Evolutionary conservation across 352 stramenopile species (phyloP).

Genomic region (Plasmopara viticola): DNA sequence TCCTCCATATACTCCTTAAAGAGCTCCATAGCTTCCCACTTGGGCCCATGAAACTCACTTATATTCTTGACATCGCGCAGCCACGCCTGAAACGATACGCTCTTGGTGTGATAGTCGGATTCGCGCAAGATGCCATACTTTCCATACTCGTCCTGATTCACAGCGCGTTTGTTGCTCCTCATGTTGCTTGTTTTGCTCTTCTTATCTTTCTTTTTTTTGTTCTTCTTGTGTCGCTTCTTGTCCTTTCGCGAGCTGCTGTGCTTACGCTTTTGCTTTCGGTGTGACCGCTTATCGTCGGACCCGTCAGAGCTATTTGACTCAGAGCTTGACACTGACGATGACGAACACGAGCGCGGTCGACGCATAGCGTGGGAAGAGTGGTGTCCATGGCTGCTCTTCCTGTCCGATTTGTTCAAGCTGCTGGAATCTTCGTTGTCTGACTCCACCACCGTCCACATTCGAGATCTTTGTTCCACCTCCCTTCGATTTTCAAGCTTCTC

Average conservation of each 20-base stretch:
- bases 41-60: constrained; percentile 75
- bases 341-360: constrained; percentile 28
- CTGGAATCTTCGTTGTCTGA: constrained; percentile 16
- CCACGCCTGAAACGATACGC: constrained; percentile 93
- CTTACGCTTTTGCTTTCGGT: constrained; percentile 22
- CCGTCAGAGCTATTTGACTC: constrained; percentile 33
- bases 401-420: constrained; percentile 2
- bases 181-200: constrained; percentile 19
- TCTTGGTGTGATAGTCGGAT: constrained; percentile 88
- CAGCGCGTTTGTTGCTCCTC: constrained; percentile 33
- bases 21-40: constrained; percentile 85
- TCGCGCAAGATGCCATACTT: constrained; percentile 95
- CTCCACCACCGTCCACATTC: constrained; percentile 43
- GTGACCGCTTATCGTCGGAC: constrained; percentile 24
- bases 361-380: constrained; percentile 14
- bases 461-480: constrained; percentile 29
- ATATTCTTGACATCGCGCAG: constrained; percentile 91
- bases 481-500: constrained; percentile 32
- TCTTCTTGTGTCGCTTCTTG: constrained; percentile 34
- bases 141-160: constrained; percentile 91
- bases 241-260: constrained; percentile 17
- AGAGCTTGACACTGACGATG: constrained; percentile 14
- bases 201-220: constrained; percentile 25
- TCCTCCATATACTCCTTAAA: constrained; percentile 95
- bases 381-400: constrained; percentile 6